phyloP scores from a whole-genome alignment of 1,284 basidiomycete species.

The Malassezia cuniculi region DNA sequence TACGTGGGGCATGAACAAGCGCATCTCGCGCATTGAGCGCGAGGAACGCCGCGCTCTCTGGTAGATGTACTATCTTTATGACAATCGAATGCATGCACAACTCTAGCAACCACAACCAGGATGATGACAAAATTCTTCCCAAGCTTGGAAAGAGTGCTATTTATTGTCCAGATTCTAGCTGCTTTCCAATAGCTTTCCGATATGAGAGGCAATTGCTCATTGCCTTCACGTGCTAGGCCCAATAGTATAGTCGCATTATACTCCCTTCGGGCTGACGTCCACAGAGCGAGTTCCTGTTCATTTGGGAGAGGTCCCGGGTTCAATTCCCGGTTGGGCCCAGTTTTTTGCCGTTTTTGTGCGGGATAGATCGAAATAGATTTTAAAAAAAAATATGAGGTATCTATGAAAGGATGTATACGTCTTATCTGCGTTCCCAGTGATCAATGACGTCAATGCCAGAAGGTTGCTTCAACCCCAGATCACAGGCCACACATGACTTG shows the following conservation, averaged over 20 bases:
- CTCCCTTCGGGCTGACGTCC: slow-evolving; percentile 14
- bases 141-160: no score
- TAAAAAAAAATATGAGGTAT: no score
- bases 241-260: slow-evolving; percentile 21
- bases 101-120: not conserved
- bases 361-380: no score
- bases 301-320: slow-evolving; percentile 19
- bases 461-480: slow-evolving; percentile 21
- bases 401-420: no score
- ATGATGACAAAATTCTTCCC: no score
- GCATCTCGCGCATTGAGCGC: slow-evolving; percentile 19
- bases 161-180: no score
- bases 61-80: slow-evolving; percentile 7
- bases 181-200: not conserved
- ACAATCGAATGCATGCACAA: not conserved
- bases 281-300: slow-evolving; percentile 13
- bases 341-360: slow-evolving; percentile 3
- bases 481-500: slow-evolving; percentile 28
- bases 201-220: no score
- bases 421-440: no score
- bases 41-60: slow-evolving; percentile 28
- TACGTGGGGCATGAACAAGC: slow-evolving; percentile 36
- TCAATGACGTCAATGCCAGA: slow-evolving; percentile 26
- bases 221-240: slow-evolving; percentile 2
- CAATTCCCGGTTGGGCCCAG: slow-evolving; percentile 19